phyloP scores from a whole-genome alignment of 495 filamentous ascomycete genomes.

The Penicillium antarcticum region DNA sequence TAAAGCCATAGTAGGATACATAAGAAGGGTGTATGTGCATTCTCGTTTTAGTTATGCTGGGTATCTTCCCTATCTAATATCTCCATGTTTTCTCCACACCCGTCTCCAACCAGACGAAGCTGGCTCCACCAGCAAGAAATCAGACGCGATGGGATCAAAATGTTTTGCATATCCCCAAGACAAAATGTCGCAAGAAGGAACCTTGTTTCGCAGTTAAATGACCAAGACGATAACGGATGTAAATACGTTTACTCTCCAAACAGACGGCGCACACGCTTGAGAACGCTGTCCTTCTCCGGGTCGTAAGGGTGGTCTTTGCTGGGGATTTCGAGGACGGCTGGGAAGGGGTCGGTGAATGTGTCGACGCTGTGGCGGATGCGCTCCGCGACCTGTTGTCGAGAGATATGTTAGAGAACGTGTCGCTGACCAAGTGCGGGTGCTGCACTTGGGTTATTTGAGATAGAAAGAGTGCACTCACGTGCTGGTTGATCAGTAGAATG shows the following conservation, averaged over 20 bases:
- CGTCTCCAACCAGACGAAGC: conserved; percentile 5
- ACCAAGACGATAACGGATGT: conserved; percentile 3
- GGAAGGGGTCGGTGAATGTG: conserved; percentile 52
- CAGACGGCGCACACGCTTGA: conserved; percentile 83
- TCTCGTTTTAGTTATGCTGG: conserved; percentile 17
- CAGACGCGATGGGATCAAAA: background rate
- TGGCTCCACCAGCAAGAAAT: background rate
- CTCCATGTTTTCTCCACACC: conserved; percentile 5
- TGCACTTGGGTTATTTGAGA: background rate
- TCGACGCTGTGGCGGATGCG: conserved; percentile 76
- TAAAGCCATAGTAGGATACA: background rate
- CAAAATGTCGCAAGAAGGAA: background rate
- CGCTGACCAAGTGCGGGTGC: background rate
- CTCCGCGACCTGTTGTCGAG: conserved; percentile 71
- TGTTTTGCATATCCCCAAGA: background rate
- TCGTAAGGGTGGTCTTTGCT: conserved; percentile 99
- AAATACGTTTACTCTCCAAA: conserved; percentile 75
- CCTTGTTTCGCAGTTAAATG: background rate
- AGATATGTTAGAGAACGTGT: background rate
- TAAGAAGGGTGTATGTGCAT: conserved; percentile 17
- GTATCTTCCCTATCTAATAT: conserved; percentile 26
- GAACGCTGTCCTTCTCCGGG: conserved; percentile 96
- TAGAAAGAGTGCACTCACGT: conserved; percentile 55
- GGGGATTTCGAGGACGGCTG: conserved; percentile 81
- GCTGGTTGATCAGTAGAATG: conserved; percentile 95